These are phyloP conservation scores for Fusarium denticulatum DNA, from an alignment of 2,329 filamentous ascomycete species.

Conservation along the genomic window DNA sequence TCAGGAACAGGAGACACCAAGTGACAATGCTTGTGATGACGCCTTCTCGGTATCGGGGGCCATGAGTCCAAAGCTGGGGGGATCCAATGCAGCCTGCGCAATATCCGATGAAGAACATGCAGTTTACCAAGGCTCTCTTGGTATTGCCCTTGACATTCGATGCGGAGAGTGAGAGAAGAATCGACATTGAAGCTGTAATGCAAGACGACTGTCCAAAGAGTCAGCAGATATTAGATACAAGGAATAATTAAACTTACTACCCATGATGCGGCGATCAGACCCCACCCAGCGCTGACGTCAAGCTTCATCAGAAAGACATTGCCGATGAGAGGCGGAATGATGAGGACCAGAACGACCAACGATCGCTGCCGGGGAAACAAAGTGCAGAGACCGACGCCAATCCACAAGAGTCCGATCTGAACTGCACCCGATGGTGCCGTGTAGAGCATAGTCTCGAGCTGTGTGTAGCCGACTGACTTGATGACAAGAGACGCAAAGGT, in stretches of 20 bases:
- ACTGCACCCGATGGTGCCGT: neutral
- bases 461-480: neutral
- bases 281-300: neutral
- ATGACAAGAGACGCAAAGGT: neutral
- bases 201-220: neutral
- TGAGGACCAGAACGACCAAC: neutral
- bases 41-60: neutral
- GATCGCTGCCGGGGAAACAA: neutral
- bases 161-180: neutral
- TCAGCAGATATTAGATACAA: neutral
- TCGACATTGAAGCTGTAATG: neutral
- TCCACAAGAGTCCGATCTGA: neutral
- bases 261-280: neutral
- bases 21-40: neutral
- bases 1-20: neutral
- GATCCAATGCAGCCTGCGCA: neutral
- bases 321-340: neutral
- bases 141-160: slow-evolving; percentile 1
- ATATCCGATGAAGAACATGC: slow-evolving; percentile 2
- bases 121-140: neutral
- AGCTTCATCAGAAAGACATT: neutral
- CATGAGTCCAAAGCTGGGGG: neutral
- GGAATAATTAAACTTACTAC: neutral
- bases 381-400: neutral
- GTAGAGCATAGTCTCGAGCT: neutral